Conservation (phyloP, 176 grass and related monocot genomes). For the Cocos nucifera region DNA sequence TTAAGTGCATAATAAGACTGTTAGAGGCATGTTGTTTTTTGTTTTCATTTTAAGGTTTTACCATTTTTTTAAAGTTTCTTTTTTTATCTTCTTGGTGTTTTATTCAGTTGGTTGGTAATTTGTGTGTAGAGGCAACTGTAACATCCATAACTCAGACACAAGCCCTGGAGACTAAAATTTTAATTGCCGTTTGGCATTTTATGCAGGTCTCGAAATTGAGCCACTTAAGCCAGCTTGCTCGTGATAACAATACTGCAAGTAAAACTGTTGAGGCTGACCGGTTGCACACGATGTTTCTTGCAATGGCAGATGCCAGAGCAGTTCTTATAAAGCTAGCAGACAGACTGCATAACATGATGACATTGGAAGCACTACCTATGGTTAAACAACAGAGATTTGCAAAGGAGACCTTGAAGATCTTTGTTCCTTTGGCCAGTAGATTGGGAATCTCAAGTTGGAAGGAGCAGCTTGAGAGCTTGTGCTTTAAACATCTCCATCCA, state of each 20-base stretch:
- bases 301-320: slow-evolving; percentile 26
- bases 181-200: background rate
- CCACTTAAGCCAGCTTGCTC: slow-evolving; percentile 26
- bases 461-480: slow-evolving; percentile 50
- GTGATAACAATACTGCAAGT: slow-evolving; percentile 23
- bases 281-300: slow-evolving; percentile 28
- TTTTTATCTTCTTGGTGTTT: too few relatives aligned
- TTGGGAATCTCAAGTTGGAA: slow-evolving; percentile 63
- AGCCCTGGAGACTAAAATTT: too few relatives aligned
- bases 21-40: too few relatives aligned
- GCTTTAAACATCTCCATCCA: slow-evolving; percentile 47
- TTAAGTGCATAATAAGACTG: too few relatives aligned
- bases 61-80: too few relatives aligned
- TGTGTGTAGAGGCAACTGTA: too few relatives aligned
- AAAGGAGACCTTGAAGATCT: slow-evolving; percentile 55
- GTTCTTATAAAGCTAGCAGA: slow-evolving; percentile 70
- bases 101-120: too few relatives aligned
- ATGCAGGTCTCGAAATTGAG: slow-evolving; percentile 26
- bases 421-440: slow-evolving; percentile 57
- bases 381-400: slow-evolving; percentile 51
- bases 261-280: slow-evolving; percentile 20
- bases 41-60: too few relatives aligned
- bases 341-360: slow-evolving; percentile 61
- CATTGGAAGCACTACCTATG: slow-evolving; percentile 37
- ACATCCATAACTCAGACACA: too few relatives aligned